Base-by-base conservation (phyloP, 2,329 filamentous ascomycete genomes). In the Fonsecaea erecta region DNA sequence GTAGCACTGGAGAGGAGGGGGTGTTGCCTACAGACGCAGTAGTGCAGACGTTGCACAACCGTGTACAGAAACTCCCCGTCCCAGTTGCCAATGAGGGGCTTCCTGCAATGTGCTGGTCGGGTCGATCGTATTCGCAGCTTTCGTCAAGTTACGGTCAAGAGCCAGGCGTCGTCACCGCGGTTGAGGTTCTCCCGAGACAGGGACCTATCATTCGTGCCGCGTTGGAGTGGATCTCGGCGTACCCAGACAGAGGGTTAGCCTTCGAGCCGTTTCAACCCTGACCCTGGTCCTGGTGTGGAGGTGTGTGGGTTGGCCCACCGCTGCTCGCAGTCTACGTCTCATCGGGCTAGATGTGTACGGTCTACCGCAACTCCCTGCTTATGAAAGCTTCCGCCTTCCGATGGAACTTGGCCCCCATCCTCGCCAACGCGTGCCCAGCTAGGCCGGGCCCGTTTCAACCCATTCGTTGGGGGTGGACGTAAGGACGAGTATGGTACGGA, bases 371-470 rank as follows among this genome's bases (percentile, higher is more conserved):
- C 12, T 59, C 46, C n/a, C 52, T 64, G 62, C 62, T 64, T 64
- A 64, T 64, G 62, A 64, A 64, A 64, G 56, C 62, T 60, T 60
- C 57, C 62, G 58, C 40, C 16, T 60, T 57, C 62, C 62, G 57
- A 64, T 53, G 57, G 53, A 12, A 26, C 28, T 52, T 52, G 34
- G 56, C 46, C 62, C 55, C 55, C 62, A 64, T n/a, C 5, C 8
- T 24, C 7, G n/a, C 43, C 43, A 48, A 48, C 18, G 7, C 7
- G 43, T 48, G 11, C 43, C 43, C 37, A 37, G n/a, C 5, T 18
- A 40, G 57, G 43, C 24, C n/a, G 9, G 40, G 46, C 16, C 56
- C 18, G 26, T 51, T 35, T 21, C 7, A 18, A 14, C 28, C 40
- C 1, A 8, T 4, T 3, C 28, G 28, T 30, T 30, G 28, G 28